Evolutionary conservation across 140 eudicot genomes (phyloP).

Genomic region (Bidens hawaiensis): DNA sequence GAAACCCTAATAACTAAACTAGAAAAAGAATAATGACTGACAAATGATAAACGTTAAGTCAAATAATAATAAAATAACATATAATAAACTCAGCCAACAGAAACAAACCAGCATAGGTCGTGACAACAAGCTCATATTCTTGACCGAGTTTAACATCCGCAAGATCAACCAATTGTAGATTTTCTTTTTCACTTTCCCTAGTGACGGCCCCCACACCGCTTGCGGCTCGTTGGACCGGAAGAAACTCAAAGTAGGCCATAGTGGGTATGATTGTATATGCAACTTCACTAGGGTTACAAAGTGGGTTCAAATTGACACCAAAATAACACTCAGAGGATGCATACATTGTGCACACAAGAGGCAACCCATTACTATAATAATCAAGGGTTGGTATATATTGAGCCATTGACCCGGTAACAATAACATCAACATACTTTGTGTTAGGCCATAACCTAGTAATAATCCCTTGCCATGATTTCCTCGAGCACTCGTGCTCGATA

Average conservation of each 20-base stretch:
- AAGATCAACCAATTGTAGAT: constrained; percentile 42
- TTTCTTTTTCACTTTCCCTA: constrained; percentile 15
- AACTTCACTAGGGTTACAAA: constrained; percentile 54
- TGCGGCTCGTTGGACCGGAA: constrained; percentile 37
- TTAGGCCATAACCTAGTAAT: constrained; percentile 62
- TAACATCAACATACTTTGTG: constrained; percentile 53
- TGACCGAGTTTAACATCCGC: constrained; percentile 55
- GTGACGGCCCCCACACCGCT: not conserved
- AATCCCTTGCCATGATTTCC: constrained; percentile 49
- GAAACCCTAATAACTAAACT: not conserved
- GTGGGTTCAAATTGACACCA: constrained; percentile 58
- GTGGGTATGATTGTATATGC: constrained; percentile 57
- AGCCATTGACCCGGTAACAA: constrained; percentile 66
- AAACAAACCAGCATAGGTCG: constrained; percentile 61
- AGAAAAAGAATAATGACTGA: too few species aligned
- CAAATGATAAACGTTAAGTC: not conserved
- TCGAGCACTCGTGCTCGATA: constrained; percentile 46
- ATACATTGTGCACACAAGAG: constrained; percentile 68
- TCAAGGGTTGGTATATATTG: constrained; percentile 60
- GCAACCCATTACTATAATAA: constrained; percentile 52
- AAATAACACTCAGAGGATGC: constrained; percentile 72
- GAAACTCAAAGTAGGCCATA: constrained; percentile 69
- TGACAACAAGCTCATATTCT: constrained; percentile 66
- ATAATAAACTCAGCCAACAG: not conserved
- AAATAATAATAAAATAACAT: not conserved